Evolutionary conservation across 441 rosid genomes (phyloP), one percentile per base, ranked within the genome.

Genomic region (Pelargonium citronellum): DNA sequence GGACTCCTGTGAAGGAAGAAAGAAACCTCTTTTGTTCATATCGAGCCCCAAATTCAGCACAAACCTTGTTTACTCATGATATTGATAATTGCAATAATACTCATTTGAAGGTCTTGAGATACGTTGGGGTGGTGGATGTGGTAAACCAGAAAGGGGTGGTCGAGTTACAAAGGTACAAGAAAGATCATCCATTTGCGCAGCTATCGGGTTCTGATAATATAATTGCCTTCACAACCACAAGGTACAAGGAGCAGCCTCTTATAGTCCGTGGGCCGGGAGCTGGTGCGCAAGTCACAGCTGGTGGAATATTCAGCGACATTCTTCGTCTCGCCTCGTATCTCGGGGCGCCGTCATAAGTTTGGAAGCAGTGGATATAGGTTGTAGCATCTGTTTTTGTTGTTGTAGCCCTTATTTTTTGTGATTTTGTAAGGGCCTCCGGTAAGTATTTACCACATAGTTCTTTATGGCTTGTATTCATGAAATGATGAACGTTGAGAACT

Each of bases 261-360:
- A 95, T 95, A 68, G 91, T 91, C 57, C 94, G 99, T 2, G 99
- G 99, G 4, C 99, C 99, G 5, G 99, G 99, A 68, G 97, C 99
- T 4, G 97, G 99, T 44, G 99, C 99, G 57, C 90, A 95, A 79
- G 99, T 95, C 68, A 95, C 99, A 13, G 99, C 98, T 3, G 99
- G 97, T 30, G 99, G 99, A 62, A 83, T 95, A 72, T 95, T 95
- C 86, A 84, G 95, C 7, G 99, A 95, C 79, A 82, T 95, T 51
- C 79, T 91, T 79, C 92, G 87, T 66, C 91, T 94, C 15, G 97
- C 99, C 11, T 94, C 96, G 0, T 95, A 95, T 73, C 94, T 95
- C 0, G 99, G 99, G 1, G 97, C 99, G 57, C 99, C 99, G 7
- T 91, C 99, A 55, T 91, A 83, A 49, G 12, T 43, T 43, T 43